phyloP scores from a whole-genome alignment of 495 filamentous ascomycete genomes.

The Clohesyomyces aquaticus region DNA sequence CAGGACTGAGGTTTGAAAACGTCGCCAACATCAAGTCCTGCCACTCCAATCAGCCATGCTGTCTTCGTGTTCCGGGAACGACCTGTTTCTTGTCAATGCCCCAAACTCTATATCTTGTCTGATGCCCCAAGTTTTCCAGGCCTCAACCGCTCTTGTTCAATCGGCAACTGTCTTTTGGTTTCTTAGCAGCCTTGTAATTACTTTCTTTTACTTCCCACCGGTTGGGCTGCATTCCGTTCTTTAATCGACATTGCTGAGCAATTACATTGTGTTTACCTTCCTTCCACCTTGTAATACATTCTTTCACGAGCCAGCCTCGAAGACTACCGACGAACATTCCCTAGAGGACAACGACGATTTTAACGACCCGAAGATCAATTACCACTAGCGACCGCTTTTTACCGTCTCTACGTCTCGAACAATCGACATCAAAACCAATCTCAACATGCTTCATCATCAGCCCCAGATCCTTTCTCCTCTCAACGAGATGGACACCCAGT shows the following conservation, averaged over 20 bases:
- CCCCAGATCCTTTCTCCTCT: slow-evolving; percentile 41
- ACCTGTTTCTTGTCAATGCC: slow-evolving; percentile 28
- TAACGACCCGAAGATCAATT: slow-evolving; percentile 8
- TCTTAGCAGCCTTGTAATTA: slow-evolving; percentile 44
- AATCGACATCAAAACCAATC: slow-evolving; percentile 11
- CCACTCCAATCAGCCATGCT: slow-evolving; percentile 43
- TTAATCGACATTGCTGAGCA: slow-evolving; percentile 47
- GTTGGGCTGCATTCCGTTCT: slow-evolving; percentile 46
- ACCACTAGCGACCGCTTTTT: not conserved
- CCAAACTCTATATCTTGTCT: slow-evolving; percentile 35
- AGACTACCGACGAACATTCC: slow-evolving; percentile 19
- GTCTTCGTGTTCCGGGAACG: slow-evolving; percentile 21
- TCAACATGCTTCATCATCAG: slow-evolving; percentile 40
- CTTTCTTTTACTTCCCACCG: slow-evolving; percentile 46
- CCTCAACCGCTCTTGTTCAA: slow-evolving; percentile 38
- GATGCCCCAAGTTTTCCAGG: slow-evolving; percentile 31
- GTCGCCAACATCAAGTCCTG: slow-evolving; percentile 31
- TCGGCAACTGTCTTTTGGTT: slow-evolving; percentile 39
- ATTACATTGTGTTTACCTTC: slow-evolving; percentile 33
- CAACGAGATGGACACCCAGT: slow-evolving; percentile 35
- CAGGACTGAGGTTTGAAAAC: slow-evolving; percentile 44
- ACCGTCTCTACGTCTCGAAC: not conserved
- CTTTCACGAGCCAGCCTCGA: slow-evolving; percentile 37
- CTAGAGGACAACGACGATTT: slow-evolving; percentile 11
- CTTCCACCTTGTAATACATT: slow-evolving; percentile 38